Base-by-base conservation (phyloP, 306 rosid genomes). In the peach (Prunus persica) region DNA sequence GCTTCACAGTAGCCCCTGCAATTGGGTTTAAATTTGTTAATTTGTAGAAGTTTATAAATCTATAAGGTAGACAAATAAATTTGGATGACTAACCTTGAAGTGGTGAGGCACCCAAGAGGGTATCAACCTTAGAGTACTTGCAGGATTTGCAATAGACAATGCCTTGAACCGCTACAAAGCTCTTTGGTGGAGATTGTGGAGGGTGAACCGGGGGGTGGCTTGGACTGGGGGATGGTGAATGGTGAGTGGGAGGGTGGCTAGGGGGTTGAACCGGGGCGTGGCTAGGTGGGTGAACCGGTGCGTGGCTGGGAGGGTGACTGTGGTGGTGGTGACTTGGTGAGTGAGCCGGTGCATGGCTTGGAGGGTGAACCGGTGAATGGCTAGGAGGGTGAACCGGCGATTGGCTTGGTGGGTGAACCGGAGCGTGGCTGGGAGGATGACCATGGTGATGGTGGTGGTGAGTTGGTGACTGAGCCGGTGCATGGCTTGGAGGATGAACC, bases 141-240 rank as follows among this genome's bases (percentile, higher is more conserved):
- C 96, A 91, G 18, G 91, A 69, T 77, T 91, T 90, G 82, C 87
- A 83, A 45, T 79, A 92, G 43, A 94, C 96, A 52, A 94, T 93
- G 3, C 97, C 96, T 78, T 91, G 87, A 22, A 94, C 95, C 0
- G 93, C 90, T 0, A 89, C 79, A 27, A 81, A 86, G 76, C 88
- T 86, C 55, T 90, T 88, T 2, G 83, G 87, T 61, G 52, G 52
- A 3, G 16, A 11, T 11, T 47, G 52, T 11, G 52, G 52, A 47
- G 52, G 15, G 3, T 11, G 52, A 47, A 13, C 52, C 9, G 16
- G 52, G 14, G 12, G 15, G 15, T 11, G 52, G 52, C 14, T 47
- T 47, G 52, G 15, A 47, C 52, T 47, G 52, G 52, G 52, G 43
- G 43, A 38, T 38, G 38, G 38, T 61, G 65, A 24, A 2, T 57